Conservation (phyloP, 1,284 basidiomycete species). For the Fomitopsis schrenkii region DNA sequence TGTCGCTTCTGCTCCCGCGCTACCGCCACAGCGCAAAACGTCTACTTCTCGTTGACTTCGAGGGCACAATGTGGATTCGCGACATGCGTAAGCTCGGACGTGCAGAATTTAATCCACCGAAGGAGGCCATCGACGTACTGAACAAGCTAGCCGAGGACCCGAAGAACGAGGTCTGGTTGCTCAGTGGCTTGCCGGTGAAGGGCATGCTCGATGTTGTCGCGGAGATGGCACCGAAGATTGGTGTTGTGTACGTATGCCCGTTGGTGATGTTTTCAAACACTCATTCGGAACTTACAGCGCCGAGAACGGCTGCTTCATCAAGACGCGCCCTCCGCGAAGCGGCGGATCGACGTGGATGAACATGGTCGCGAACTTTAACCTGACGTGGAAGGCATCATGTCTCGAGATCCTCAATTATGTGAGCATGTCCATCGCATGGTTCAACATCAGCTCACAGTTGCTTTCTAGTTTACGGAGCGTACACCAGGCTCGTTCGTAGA, state of each 20-base stretch:
- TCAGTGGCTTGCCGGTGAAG: slow-evolving; percentile 70
- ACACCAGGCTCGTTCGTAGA: slow-evolving; percentile 84
- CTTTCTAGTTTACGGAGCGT: slow-evolving; percentile 74
- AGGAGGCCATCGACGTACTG: slow-evolving; percentile 54
- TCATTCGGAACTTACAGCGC: slow-evolving; percentile 40
- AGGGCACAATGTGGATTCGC: slow-evolving; percentile 69
- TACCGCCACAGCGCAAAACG: slow-evolving; percentile 63
- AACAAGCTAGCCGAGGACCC: slow-evolving; percentile 57
- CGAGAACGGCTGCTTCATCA: slow-evolving; percentile 86
- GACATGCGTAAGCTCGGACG: slow-evolving; percentile 39
- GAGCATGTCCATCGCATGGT: slow-evolving; percentile 25
- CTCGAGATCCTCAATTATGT: slow-evolving; percentile 82
- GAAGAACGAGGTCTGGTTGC: slow-evolving; percentile 77
- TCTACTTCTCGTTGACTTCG: slow-evolving; percentile 75
- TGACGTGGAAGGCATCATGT: slow-evolving; percentile 77
- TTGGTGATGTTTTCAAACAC: background rate
- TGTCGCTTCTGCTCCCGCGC: slow-evolving; percentile 48
- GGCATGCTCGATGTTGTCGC: slow-evolving; percentile 63
- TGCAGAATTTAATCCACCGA: slow-evolving; percentile 46
- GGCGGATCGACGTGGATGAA: slow-evolving; percentile 59
- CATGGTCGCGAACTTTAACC: slow-evolving; percentile 74
- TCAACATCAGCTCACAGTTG: background rate
- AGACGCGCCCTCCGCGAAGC: slow-evolving; percentile 42
- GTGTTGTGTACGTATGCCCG: slow-evolving; percentile 58
- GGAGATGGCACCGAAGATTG: slow-evolving; percentile 58